Percentiles rank a stretch among this genome's conserved stretches.
Conservation (phyloP, 2,329 filamentous ascomycete species). For the Ophiocordyceps camponoti-floridani region DNA sequence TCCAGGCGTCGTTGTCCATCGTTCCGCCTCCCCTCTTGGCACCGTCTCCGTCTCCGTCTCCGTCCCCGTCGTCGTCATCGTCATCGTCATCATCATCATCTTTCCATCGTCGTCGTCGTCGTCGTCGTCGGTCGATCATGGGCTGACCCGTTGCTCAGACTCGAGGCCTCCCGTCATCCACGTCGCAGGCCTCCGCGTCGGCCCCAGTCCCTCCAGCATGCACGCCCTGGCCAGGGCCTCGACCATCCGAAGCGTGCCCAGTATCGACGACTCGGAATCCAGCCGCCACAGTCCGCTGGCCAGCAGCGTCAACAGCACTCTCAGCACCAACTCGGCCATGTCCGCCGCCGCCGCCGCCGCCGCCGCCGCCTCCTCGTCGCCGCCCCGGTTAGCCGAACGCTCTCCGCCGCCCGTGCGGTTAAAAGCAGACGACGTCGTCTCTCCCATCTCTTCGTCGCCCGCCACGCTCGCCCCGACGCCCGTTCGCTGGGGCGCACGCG, state of each 20-base stretch:
- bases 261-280: constrained; percentile 31
- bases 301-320: constrained; percentile 36
- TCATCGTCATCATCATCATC: no score
- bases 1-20: background rate
- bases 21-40: background rate
- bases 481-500: constrained; percentile 11
- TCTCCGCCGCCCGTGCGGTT: constrained; percentile 17
- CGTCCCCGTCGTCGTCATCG: no score
- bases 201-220: constrained; percentile 13
- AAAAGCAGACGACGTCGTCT: constrained; percentile 12
- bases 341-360: constrained; percentile 15
- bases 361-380: constrained; percentile 5
- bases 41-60: no score
- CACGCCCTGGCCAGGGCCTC: constrained; percentile 14
- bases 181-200: constrained; percentile 8
- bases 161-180: constrained; percentile 5
- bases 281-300: constrained; percentile 34
- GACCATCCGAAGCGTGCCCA: constrained; percentile 39
- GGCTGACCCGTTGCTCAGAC: constrained; percentile 3
- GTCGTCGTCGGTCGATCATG: background rate
- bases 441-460: background rate
- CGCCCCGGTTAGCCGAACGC: constrained; percentile 12
- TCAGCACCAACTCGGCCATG: constrained; percentile 26
- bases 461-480: constrained; percentile 5
- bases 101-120: no score